Evolutionary conservation across 306 rosid species (phyloP), one percentile per base, ranked within the genome.

Genomic region (Vigna angularis): DNA sequence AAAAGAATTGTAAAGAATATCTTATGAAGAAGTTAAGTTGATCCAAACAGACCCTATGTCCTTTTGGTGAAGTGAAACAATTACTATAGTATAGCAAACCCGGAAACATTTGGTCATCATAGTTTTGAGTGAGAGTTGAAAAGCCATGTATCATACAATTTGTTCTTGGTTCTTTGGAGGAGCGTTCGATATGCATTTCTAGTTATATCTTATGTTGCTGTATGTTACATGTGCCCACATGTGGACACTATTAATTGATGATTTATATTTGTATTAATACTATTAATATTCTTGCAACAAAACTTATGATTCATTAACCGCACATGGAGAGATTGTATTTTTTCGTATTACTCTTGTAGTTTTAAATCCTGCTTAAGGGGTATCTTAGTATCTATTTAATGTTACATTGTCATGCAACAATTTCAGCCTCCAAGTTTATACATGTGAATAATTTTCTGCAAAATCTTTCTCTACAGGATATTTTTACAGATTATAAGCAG

Each of bases 401-500:
- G 15, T 59, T 70, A 59, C 15, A 2, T 66, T 45, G 52, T 81
- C 17, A 13, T 83, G 78, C 55, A 42, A 36, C 64, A 59, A 62
- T 84, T 48, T 49, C 5, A 32, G 77, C 44, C 55, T 53, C 74
- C n/a, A 47, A 17, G 47, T 74, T 49, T 53, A 62, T 44, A 71
- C 56, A 18, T 30, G 32, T 63, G 68, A 73, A 74, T 59, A 48
- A 47, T 75, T 83, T 57, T 76, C 84, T 78, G 51, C 22, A 38
- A n/a, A 59, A 65, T 66, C 47, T 20, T 82, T 59, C 88, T 71
- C 38, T n/a, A 52, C 95, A 96, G 98, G 94, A 69, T 81, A 96
- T 93, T 76, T 95, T 86, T 82, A 55, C 82, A 64, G 90, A 86
- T 82, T 96, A 96, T 83, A 96, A 93, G 91, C 98, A 96, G 87